Evolutionary conservation across 352 stramenopile genomes (phyloP), one percentile per base, ranked within the genome.

Genomic region (Phytophthora chlamydospora): DNA sequence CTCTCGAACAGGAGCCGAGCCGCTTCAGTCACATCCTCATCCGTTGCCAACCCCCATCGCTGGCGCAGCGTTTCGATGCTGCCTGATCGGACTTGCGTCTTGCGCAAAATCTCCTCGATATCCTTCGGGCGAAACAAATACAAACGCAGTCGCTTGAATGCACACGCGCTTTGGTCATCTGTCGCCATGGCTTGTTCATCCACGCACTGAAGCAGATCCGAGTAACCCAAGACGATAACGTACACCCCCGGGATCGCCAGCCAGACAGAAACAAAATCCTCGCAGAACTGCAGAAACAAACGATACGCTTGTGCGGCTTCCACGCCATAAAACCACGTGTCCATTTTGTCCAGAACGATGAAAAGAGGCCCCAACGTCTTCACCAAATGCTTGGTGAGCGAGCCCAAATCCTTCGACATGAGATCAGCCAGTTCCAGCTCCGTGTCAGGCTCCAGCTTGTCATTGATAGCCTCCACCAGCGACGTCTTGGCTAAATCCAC

Each of bases 281-380:
- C 16, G 12, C 16, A 31, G 29, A 45, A 45, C 39, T 4, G 9
- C 10, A 45, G n/a, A n/a, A n/a, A n/a, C n/a, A n/a, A n/a, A n/a
- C n/a, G n/a, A n/a, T n/a, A n/a, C n/a, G n/a, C n/a, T n/a, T n/a
- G n/a, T n/a, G n/a, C n/a, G n/a, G n/a, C n/a, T n/a, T n/a, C n/a
- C n/a, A n/a, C n/a, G n/a, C n/a, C n/a, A n/a, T n/a, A n/a, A n/a
- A n/a, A n/a, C 39, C 39, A 45, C 10, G 6, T 5, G 39, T 12
- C 14, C 12, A 31, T 6, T 13, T 27, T 8, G 17, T 45, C 16
- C 16, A 45, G 29, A 4, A 45, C 39, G 39, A 45, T 45, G n/a
- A 45, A 45, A 16, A 45, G 39, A 45, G 39, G 39, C 16, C 39
- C 39, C 39, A 45, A 16, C 4, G 39, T 29, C 5, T 45, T 13